Base-by-base conservation (phyloP, 2,329 filamentous ascomycete species). In the Aspergillus udagawae region DNA sequence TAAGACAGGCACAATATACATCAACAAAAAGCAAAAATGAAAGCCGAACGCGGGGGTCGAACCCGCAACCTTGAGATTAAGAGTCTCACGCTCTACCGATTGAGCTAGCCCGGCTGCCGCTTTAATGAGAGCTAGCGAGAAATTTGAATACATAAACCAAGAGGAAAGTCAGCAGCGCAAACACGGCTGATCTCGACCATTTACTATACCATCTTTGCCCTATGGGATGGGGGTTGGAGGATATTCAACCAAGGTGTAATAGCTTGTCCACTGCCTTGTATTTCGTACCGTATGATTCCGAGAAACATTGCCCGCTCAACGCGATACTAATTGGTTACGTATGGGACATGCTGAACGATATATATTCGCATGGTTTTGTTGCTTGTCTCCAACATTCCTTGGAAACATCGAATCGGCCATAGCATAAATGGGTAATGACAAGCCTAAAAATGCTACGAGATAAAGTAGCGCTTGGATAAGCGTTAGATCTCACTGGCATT, bases 21-120 rank as follows among this genome's bases (percentile, higher is more conserved):
- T 17, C 6, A n/a, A 20, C 2, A 45, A 21, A 14, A 45, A 20
- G n/a, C 21, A 66, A 63, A 60, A 65, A 49, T 49, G 14, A 56
- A 56, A 74, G 71, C 71, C 72, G 65, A 73, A 75, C 71, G 72
- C 68, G 73, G 72, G 72, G 73, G 67, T 75, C 68, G 73, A 75
- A 74, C 73, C 71, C 73, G 70, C 73, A 74, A 65, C 70, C 68
- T 72, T 73, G 70, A 71, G 73, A 72, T 73, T 77, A 80, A 79
- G 75, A 79, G 75, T 76, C 77, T 77, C 77, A 79, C 73, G 74
- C 73, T 75, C 73, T 79, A 75, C 70, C 77, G 75, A 79, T 79
- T 79, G 77, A 79, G 77, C 77, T 79, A 79, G 74, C 75, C 76
- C 71, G 72, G 77, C 77, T 47, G 44, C 44, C 44, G 44, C 44